A percentile compares a stretch with the other conserved stretches of the same genome.
Conservation (phyloP, 805 yeast species). For the Pichia phayaonensis region DNA sequence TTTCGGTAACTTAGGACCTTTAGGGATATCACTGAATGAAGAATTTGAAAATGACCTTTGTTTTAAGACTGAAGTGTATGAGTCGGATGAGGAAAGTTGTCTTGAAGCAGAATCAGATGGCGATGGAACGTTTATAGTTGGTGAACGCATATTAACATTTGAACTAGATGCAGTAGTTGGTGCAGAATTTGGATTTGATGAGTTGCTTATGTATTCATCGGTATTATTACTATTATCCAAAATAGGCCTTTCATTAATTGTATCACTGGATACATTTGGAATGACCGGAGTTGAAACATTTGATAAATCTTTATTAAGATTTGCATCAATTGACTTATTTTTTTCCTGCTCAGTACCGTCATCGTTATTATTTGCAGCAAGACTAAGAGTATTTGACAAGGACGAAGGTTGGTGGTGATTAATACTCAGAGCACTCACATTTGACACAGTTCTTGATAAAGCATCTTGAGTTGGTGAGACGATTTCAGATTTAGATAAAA, state of each 20-base stretch:
- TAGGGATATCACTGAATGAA: slow-evolving; percentile 13
- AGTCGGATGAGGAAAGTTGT: slow-evolving; percentile 9
- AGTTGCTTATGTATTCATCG: background rate
- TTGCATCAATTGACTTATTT: background rate
- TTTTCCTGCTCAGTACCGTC: background rate
- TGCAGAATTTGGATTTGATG: background rate
- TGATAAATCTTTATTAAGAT: background rate
- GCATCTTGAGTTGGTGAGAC: slow-evolving; percentile 27
- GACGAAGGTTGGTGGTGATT: slow-evolving; percentile 11
- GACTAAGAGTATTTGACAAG: background rate
- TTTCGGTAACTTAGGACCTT: slow-evolving; percentile 49
- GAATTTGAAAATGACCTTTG: slow-evolving; percentile 27
- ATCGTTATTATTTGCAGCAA: background rate
- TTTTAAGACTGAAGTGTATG: slow-evolving; percentile 12
- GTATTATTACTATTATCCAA: background rate
- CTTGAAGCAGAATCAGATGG: slow-evolving; percentile 3
- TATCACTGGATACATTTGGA: background rate
- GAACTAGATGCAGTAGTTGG: background rate
- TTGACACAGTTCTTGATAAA: slow-evolving; percentile 26
- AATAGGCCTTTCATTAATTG: background rate
- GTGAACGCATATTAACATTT: background rate
- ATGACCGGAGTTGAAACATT: background rate
- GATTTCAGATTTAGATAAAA: slow-evolving; percentile 42
- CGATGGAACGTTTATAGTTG: background rate
- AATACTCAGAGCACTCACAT: slow-evolving; percentile 26